Conservation (phyloP, 768 basidiomycete genomes). For the Lentinula sp. region DNA sequence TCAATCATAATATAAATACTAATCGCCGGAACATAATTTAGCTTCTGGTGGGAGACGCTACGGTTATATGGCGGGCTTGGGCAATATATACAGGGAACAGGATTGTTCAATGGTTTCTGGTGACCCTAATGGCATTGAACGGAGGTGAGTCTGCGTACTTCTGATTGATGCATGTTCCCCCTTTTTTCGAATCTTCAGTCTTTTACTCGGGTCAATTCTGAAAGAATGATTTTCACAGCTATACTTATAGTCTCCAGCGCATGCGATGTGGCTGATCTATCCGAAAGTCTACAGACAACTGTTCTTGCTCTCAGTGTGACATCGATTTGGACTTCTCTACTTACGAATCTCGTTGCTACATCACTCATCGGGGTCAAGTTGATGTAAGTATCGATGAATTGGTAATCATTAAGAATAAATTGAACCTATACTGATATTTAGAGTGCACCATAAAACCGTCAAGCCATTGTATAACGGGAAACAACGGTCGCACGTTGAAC, state of each 20-base stretch:
- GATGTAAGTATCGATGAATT: neutral
- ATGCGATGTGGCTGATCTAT: neutral
- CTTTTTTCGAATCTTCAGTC: neutral
- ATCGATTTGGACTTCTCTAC: neutral
- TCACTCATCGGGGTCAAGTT: neutral
- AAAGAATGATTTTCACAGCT: neutral
- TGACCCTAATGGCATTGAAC: neutral
- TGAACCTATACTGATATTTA: neutral
- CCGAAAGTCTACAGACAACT: neutral
- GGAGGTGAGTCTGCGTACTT: neutral
- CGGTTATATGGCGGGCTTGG: neutral
- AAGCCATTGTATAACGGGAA: neutral
- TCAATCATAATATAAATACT: neutral
- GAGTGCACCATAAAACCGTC: neutral
- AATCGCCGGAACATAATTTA: neutral
- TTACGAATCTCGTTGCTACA: neutral
- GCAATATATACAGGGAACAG: neutral
- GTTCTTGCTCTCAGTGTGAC: neutral
- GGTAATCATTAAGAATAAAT: neutral
- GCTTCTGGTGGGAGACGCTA: neutral
- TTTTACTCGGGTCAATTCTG: neutral
- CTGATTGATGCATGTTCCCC: neutral
- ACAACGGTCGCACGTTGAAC: neutral
- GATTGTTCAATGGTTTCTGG: neutral
- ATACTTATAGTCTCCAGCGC: neutral